Base-by-base conservation (phyloP, 1,284 basidiomycete species). In the Apiotrichum akiyoshidainum region DNA sequence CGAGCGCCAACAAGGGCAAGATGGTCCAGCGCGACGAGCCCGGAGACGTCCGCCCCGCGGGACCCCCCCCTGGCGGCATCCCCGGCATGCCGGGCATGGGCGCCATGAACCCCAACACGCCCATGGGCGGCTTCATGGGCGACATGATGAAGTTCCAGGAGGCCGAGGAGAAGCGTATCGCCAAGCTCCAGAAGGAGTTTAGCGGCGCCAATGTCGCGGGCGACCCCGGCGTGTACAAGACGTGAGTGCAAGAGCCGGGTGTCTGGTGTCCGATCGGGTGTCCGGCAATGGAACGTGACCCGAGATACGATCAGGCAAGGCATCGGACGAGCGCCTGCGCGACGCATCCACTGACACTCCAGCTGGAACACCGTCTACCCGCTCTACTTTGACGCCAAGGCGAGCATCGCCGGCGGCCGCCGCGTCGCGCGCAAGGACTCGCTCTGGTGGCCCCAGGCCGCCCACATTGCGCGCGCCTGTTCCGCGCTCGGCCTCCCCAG, bases 361-460 rank as follows among this genome's bases (percentile, higher is more conserved):
- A 92, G 91, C 69, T 97, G 93, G 93, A 88, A 90, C 60, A 88
- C 89, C 67, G 84, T 98, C 71, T 99, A 99, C 75, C 95, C 95
- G 4, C 89, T 96, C 70, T 98, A 98, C 79, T 86, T 98, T 65
- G 95, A 99, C 76, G 92, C 93, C 47, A 97, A 97, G 77, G 87
- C 87, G 13, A 86, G 91, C 3, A 89, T 89, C 73, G 87, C 84
- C 11, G 91, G 92, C 17, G 85, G 89, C 65, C 85, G 95, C 42
- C 84, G 93, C 54, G 85, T 98, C 35, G 80, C 87, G 21, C 85
- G 92, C 54, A 82, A 84, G 57, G 87, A 90, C 73, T 83, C 88
- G 60, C 77, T 95, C n/a, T 93, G 92, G 86, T 97, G 90, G 88
- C 94, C 95, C 6, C 83, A 93, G 57, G 92, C 90, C 76, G 87